phyloP scores from a whole-genome alignment of 305 asterid genomes.

The Fraxinus xanthoxyloides region DNA sequence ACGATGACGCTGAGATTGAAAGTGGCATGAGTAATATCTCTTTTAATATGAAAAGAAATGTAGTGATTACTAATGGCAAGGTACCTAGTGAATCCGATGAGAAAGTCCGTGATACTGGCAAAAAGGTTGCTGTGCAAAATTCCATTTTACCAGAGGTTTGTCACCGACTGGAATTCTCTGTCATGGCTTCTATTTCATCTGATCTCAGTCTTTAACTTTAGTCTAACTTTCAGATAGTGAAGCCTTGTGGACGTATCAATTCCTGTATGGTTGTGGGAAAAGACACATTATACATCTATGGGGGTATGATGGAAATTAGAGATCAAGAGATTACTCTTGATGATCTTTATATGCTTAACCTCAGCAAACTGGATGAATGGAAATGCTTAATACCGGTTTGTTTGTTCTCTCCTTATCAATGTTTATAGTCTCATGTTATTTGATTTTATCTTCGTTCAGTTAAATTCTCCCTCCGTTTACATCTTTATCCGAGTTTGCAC shows the following conservation, averaged over 20 bases:
- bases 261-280: conserved; percentile 80
- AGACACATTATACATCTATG: conserved; percentile 81
- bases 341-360: conserved; percentile 82
- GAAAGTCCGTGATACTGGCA: conserved; percentile 31
- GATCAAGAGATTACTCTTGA: conserved; percentile 91
- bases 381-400: conserved; percentile 81
- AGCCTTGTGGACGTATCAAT: conserved; percentile 96
- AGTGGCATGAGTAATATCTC: conserved; percentile 52
- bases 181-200: conserved; percentile 12
- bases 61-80: conserved; percentile 32
- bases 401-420: conserved; percentile 15
- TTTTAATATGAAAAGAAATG: conserved; percentile 44
- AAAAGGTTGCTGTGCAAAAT: conserved; percentile 52
- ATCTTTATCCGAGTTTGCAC: conserved; percentile 18
- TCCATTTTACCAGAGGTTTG: conserved; percentile 76
- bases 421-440: neutral
- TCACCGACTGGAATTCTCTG: conserved; percentile 11
- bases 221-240: conserved; percentile 60
- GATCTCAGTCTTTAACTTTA: conserved; percentile 12
- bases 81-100: conserved; percentile 40
- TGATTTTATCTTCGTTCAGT: neutral
- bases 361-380: conserved; percentile 96
- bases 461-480: neutral
- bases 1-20: conserved; percentile 45
- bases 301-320: conserved; percentile 94